Conservation (phyloP, 129 eudicot genomes). For the Arctium minus region DNA sequence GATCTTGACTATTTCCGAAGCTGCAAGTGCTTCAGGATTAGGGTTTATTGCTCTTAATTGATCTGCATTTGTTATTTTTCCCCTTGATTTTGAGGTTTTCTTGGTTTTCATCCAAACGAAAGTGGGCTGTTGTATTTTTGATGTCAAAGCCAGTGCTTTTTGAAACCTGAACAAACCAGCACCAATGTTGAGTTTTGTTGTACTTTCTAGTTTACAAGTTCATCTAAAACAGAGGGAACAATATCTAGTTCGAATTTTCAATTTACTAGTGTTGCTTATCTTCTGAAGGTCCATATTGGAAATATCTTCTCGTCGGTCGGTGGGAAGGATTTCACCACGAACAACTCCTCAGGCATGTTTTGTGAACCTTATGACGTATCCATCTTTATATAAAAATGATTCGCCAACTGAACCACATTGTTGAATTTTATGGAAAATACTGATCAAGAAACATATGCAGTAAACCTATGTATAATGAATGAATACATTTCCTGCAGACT, state of each 20-base stretch:
- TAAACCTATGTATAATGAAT: not conserved
- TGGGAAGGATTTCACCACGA: conserved; percentile 38
- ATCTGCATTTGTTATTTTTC: not conserved
- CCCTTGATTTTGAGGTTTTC: not conserved
- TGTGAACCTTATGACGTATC: not conserved
- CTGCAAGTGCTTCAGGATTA: not conserved
- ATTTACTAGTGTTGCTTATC: not conserved
- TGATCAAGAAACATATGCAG: not conserved
- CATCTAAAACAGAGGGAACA: not conserved
- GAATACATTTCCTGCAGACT: not conserved
- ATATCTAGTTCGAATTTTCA: not conserved
- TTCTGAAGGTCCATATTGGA: conserved; percentile 66
- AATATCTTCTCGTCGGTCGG: conserved; percentile 43
- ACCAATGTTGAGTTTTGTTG: not conserved
- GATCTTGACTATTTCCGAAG: not conserved
- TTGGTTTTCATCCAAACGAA: not conserved
- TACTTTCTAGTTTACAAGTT: not conserved
- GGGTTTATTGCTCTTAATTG: conserved; percentile 16
- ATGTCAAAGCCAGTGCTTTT: not conserved
- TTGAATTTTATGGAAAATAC: not conserved
- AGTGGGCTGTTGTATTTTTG: not conserved
- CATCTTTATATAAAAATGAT: not conserved
- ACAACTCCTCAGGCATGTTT: conserved; percentile 54
- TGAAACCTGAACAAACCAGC: not conserved
- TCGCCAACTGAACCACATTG: not conserved